Evolutionary conservation across 2,329 filamentous ascomycete species (phyloP).

Genomic region (Colletotrichum scovillei): DNA sequence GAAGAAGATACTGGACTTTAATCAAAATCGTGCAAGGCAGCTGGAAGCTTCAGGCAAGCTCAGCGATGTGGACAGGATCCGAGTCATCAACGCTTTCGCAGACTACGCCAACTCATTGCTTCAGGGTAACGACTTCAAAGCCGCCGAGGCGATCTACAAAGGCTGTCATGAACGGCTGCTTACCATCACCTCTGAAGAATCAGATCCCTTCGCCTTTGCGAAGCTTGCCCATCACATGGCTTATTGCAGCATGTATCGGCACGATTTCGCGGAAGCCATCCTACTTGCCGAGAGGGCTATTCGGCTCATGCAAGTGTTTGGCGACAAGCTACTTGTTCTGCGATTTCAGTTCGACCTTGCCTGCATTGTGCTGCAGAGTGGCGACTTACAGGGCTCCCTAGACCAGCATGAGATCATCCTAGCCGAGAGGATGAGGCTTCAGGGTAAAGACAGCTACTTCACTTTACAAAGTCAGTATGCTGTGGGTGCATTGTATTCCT

Average conservation of each 20-base stretch:
- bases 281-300: conserved; percentile 30
- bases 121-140: conserved; percentile 34
- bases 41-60: background rate
- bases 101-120: conserved; percentile 36
- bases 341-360: conserved; percentile 37
- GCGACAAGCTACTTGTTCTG: conserved; percentile 18
- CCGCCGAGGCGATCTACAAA: conserved; percentile 33
- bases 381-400: conserved; percentile 29
- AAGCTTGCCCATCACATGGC: conserved; percentile 38
- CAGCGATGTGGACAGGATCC: conserved; percentile 23
- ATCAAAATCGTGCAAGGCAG: conserved; percentile 11
- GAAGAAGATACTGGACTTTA: conserved; percentile 32
- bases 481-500: conserved; percentile 31
- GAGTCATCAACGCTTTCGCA: conserved; percentile 31
- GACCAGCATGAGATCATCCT: conserved; percentile 35
- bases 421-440: conserved; percentile 15
- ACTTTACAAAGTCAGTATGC: conserved; percentile 38
- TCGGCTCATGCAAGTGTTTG: conserved; percentile 21
- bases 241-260: conserved; percentile 36
- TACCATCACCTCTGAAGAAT: conserved; percentile 23
- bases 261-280: conserved; percentile 32
- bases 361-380: conserved; percentile 36
- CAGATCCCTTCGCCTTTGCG: conserved; percentile 31
- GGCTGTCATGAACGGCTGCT: conserved; percentile 21
- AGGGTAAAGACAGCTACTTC: conserved; percentile 34